Base-by-base conservation (phyloP, 2,329 filamentous ascomycete species). In the Dryadomyces quercus-mongolicae region DNA sequence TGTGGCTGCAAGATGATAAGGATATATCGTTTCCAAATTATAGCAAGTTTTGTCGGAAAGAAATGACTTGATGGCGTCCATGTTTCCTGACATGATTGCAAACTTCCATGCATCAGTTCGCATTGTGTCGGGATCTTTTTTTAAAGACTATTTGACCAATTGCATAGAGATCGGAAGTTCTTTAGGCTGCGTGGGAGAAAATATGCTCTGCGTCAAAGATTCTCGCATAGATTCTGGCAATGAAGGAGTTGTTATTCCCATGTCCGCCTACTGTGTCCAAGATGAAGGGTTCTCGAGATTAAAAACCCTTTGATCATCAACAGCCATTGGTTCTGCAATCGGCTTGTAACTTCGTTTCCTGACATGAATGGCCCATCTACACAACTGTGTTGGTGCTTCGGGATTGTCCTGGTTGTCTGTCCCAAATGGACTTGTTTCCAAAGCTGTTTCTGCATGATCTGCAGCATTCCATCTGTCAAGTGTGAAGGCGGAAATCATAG, bases 1-100 rank as follows among this genome's bases (percentile, higher is more conserved):
- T 5, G 43, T 13, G 5, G 55, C 55, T 3, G 55, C 55, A 12
- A 49, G 8, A 43, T 56, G 52, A 13, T 52, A 43, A 7, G 49
- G 55, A 16, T 45, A 2, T 12, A 15, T 22, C 18, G 38, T 10
- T 5, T 12, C 0, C 10, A 20, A 2, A 16, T 40, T 10, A 8
- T 36, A 2, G 3, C 5, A 13, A 5, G 2, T 4, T 10, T 20
- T 1, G 6, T 22, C 34, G 1, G 6, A 2, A 2, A 38, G 10
- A 20, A 40, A 10, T 12, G 5, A n/a, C 2, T 22, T 5, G 9
- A 49, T 9, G 13, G 38, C 31, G 4, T 21, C 34, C 18, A 15
- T 9, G 34, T 49, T 49, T 36, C 48, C 48, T 13, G 48, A 31
- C 34, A 49, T 49, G 48, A 49, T 49, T 49, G 48, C 34, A 49